A percentile compares a stretch with the other conserved stretches of the same genome.
phyloP scores from a whole-genome alignment of 768 basidiomycete species.

The Hemileccinum rubropunctum region DNA sequence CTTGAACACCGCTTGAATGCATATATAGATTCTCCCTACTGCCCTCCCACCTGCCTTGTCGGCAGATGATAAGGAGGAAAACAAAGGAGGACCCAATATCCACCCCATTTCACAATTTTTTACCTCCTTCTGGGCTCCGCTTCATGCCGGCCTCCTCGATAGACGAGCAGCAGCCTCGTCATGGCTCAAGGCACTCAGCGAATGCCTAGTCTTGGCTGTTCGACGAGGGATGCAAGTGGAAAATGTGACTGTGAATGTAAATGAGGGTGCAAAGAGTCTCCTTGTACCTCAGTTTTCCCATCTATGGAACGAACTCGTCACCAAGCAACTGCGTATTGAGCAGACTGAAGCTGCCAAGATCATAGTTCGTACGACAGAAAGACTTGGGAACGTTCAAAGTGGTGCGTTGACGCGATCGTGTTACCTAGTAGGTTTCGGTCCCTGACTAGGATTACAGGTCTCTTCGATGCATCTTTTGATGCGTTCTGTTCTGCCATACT shows the following conservation, averaged over 20 bases:
- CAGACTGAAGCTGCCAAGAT: slow-evolving; percentile 40
- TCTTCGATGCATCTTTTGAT: slow-evolving; percentile 53
- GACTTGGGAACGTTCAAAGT: slow-evolving; percentile 39
- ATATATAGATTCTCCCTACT: slow-evolving; percentile 19
- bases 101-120: slow-evolving; percentile 54
- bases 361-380: slow-evolving; percentile 47
- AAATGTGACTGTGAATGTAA: slow-evolving; percentile 1
- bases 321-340: slow-evolving; percentile 46
- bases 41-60: slow-evolving; percentile 11
- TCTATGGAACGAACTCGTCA: slow-evolving; percentile 48
- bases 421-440: slow-evolving; percentile 12
- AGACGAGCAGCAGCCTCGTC: slow-evolving; percentile 35
- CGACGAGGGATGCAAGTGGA: slow-evolving; percentile 21
- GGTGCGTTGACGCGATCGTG: slow-evolving; percentile 33
- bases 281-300: slow-evolving; percentile 44
- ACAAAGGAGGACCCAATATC: neutral
- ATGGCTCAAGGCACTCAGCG: slow-evolving; percentile 69
- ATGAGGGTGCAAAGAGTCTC: slow-evolving; percentile 24
- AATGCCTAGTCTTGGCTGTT: slow-evolving; percentile 63
- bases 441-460: slow-evolving; percentile 26
- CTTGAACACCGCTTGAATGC: neutral
- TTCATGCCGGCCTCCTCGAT: slow-evolving; percentile 43
- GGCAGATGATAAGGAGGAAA: neutral
- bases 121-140: slow-evolving; percentile 78
- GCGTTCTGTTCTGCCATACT: slow-evolving; percentile 30